phyloP scores from a whole-genome alignment of 1,284 basidiomycete genomes.

The Rhizoctonia solani region DNA sequence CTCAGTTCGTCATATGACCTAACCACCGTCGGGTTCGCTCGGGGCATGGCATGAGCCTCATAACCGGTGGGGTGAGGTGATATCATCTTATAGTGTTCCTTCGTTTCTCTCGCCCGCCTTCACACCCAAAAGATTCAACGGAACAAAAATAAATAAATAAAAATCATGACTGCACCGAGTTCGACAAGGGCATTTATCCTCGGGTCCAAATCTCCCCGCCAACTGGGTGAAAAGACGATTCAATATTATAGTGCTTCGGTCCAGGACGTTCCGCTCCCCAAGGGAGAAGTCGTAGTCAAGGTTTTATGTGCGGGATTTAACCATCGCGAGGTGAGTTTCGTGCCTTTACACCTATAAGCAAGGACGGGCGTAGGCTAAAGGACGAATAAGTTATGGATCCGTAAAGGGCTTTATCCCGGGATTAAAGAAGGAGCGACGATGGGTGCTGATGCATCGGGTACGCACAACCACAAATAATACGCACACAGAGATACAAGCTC shows the following conservation, averaged over 20 bases:
- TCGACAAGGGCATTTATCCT: conserved; percentile 51
- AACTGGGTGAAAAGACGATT: conserved; percentile 45
- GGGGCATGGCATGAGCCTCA: no score
- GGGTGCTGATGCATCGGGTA: conserved; percentile 77
- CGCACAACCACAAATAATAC: conserved; percentile 38
- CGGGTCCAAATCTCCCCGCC: conserved; percentile 44
- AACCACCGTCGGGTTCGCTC: no score
- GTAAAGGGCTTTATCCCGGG: conserved; percentile 69
- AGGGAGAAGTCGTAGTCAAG: conserved; percentile 65
- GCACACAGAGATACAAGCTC: neutral
- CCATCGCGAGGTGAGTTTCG: conserved; percentile 65
- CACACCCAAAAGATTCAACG: no score
- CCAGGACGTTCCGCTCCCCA: conserved; percentile 52
- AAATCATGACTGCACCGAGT: no score
- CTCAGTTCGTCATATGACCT: no score
- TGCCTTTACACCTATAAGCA: no score
- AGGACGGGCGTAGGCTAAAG: no score
- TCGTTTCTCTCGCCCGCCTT: no score
- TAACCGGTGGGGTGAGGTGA: no score
- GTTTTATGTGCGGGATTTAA: conserved; percentile 76
- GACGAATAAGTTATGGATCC: conserved; percentile 72
- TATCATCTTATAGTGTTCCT: no score
- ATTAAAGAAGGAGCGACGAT: conserved; percentile 63
- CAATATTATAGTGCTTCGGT: conserved; percentile 58
- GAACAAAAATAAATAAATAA: no score